These are phyloP conservation scores for Stachybotrys chartarum DNA, from an alignment of 2,329 filamentous ascomycete genomes.

Conservation along the genomic window DNA sequence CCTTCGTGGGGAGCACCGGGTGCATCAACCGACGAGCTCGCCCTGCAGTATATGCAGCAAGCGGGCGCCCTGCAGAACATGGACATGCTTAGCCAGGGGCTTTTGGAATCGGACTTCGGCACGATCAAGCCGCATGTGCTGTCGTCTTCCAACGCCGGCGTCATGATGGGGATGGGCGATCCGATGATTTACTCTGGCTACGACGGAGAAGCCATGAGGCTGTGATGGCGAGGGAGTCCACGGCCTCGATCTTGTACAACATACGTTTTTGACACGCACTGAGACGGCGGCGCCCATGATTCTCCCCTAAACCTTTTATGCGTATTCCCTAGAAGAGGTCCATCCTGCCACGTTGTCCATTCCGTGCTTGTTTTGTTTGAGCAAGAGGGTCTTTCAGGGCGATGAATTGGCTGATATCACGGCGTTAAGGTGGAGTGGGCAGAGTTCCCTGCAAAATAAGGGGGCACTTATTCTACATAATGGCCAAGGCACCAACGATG, in stretches of 20 bases:
- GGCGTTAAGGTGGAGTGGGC: no score
- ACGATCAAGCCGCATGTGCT: conserved; percentile 50
- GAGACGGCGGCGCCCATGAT: no score
- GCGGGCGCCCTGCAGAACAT: conserved; percentile 34
- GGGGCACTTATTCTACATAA: no score
- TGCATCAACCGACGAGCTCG: conserved; percentile 14
- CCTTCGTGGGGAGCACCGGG: conserved; percentile 16
- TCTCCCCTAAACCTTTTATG: no score
- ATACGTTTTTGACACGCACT: not conserved
- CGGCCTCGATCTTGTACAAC: not conserved
- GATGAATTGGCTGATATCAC: no score
- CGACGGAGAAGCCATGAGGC: conserved; percentile 35
- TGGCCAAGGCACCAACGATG: no score
- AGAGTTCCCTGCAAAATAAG: no score
- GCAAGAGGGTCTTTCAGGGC: no score
- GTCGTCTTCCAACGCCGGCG: conserved; percentile 43
- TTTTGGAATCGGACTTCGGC: conserved; percentile 45
- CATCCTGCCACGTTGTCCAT: no score
- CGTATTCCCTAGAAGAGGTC: no score
- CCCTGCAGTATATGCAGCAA: conserved; percentile 35
- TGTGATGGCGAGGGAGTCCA: conserved; percentile 17
- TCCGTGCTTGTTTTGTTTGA: no score
- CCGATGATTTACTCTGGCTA: conserved; percentile 52
- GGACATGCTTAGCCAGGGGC: conserved; percentile 39
- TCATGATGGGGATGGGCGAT: conserved; percentile 51